Evolutionary conservation across 108 stramenopile species (phyloP).

Genomic region (Cyclotella sp.): DNA sequence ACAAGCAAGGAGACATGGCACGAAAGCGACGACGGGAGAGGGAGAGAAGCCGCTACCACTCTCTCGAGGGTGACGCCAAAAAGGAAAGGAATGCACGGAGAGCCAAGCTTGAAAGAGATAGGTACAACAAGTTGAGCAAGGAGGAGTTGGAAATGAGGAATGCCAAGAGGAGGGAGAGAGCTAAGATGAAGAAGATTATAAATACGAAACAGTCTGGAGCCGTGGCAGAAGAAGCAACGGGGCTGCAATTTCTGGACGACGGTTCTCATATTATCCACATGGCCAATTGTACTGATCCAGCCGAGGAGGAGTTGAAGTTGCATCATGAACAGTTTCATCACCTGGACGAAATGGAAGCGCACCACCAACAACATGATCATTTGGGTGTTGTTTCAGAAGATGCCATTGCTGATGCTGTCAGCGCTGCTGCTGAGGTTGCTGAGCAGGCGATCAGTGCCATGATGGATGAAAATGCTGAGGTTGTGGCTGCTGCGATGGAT

Average conservation of each 20-base stretch:
- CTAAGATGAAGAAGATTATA: conserved; percentile 54
- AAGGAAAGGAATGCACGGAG: conserved; percentile 76
- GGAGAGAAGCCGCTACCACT: conserved; percentile 79
- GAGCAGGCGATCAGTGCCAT: conserved; percentile 29
- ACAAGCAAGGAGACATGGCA: conserved; percentile 72
- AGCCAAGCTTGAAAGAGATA: conserved; percentile 82
- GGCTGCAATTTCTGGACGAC: not conserved
- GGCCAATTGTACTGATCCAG: not conserved
- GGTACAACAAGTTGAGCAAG: conserved; percentile 75
- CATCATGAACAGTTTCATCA: not conserved
- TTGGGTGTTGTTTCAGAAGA: conserved; percentile 7
- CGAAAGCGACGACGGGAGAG: conserved; percentile 77
- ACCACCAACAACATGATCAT: not conserved
- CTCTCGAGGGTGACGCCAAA: conserved; percentile 58
- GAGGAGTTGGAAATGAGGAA: conserved; percentile 77
- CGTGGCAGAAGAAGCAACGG: not conserved
- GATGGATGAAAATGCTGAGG: conserved; percentile 12
- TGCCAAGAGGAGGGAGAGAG: conserved; percentile 76
- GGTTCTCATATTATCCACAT: not conserved
- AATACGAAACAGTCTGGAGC: not conserved
- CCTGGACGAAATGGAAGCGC: not conserved
- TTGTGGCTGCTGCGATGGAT: conserved; percentile 11
- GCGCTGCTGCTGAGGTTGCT: conserved; percentile 41
- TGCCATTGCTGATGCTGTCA: conserved; percentile 30
- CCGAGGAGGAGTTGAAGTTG: not conserved